Evolutionary conservation across 2,329 filamentous ascomycete genomes (phyloP).

Genomic region (Zymoseptoria brevis): DNA sequence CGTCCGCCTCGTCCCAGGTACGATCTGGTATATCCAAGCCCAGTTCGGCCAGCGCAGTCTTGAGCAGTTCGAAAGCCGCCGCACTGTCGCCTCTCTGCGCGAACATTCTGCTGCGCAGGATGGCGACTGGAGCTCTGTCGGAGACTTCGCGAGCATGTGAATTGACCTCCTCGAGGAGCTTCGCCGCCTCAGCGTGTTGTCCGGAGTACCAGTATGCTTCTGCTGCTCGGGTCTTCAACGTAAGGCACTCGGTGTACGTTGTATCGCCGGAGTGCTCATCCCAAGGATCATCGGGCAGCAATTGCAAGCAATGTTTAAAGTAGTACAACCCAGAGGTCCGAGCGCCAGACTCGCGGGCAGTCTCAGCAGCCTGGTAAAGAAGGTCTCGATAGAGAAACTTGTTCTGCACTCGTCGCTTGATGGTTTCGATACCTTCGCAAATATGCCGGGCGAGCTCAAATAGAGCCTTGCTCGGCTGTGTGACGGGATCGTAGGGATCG

Average conservation of each 20-base stretch:
- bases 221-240: constrained; percentile 68
- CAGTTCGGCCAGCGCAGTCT: constrained; percentile 62
- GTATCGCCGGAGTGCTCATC: constrained; percentile 58
- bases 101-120: constrained; percentile 72
- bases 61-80: constrained; percentile 61
- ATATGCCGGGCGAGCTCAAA: constrained; percentile 77
- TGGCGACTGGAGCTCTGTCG: constrained; percentile 77
- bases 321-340: constrained; percentile 75
- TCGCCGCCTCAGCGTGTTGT: constrained; percentile 58
- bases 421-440: constrained; percentile 66
- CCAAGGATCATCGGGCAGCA: constrained; percentile 80
- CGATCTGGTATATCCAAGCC: constrained; percentile 58
- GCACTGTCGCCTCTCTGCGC: constrained; percentile 64
- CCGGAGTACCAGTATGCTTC: constrained; percentile 78
- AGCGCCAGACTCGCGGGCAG: constrained; percentile 73
- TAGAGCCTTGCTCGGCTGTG: constrained; percentile 40
- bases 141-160: constrained; percentile 60
- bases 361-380: constrained; percentile 69
- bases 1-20: constrained; percentile 70
- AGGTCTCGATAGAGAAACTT: constrained; percentile 56
- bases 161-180: constrained; percentile 63
- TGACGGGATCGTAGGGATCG: constrained; percentile 50
- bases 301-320: constrained; percentile 64
- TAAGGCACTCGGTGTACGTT: constrained; percentile 77
- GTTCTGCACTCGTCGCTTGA: constrained; percentile 53